Evolutionary conservation across 2,329 filamentous ascomycete genomes (phyloP).

Genomic region (Colletotrichum euphorbiae): DNA sequence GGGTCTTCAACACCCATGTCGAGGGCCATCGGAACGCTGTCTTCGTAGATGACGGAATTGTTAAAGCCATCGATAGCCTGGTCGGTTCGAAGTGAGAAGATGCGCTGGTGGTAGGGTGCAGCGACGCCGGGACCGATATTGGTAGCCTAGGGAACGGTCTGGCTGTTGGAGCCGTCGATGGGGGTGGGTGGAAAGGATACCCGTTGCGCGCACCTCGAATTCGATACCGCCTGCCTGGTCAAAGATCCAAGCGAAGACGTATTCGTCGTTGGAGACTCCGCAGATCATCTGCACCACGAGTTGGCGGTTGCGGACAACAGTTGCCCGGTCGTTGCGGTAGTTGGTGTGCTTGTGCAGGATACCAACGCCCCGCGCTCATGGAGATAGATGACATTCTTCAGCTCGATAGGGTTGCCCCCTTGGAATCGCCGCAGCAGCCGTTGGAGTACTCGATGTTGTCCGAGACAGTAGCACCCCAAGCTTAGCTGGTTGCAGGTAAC

Average conservation of each 20-base stretch:
- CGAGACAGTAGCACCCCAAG: constrained; percentile 76
- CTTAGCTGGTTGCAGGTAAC: constrained; percentile 74
- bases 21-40: neutral
- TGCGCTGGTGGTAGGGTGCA: constrained; percentile 75
- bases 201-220: constrained; percentile 53
- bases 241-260: constrained; percentile 58
- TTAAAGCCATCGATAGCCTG: constrained; percentile 42
- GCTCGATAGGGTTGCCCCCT: constrained; percentile 48
- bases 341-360: constrained; percentile 75
- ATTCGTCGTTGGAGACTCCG: constrained; percentile 76
- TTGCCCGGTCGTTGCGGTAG: constrained; percentile 68
- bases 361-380: constrained; percentile 62
- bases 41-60: constrained; percentile 65
- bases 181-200: constrained; percentile 59
- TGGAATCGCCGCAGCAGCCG: constrained; percentile 46
- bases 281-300: constrained; percentile 74
- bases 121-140: constrained; percentile 71
- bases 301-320: constrained; percentile 68
- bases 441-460: constrained; percentile 65
- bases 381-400: constrained; percentile 52
- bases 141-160: constrained; percentile 67
- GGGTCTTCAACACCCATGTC: constrained; percentile 48
- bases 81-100: constrained; percentile 74
- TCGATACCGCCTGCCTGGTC: constrained; percentile 60
- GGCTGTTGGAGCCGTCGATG: constrained; percentile 59